Evolutionary conservation across 2,329 filamentous ascomycete genomes (phyloP).

Genomic region (Chaetothyriales sp.): DNA sequence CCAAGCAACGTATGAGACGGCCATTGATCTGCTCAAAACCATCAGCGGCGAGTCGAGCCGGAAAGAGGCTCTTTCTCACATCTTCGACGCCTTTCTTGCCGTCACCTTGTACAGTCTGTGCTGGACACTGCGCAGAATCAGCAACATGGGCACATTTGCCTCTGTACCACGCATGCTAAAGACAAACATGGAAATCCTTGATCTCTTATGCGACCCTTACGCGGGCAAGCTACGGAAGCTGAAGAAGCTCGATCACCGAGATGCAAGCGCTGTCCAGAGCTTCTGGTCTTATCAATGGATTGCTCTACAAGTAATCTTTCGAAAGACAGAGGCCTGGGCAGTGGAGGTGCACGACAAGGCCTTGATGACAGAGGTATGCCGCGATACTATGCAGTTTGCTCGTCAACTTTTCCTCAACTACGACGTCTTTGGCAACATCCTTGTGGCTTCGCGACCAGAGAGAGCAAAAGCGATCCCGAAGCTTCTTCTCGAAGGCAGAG

Average conservation of each 20-base stretch:
- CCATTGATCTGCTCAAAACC: conserved; percentile 67
- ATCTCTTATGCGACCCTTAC: conserved; percentile 49
- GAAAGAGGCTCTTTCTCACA: conserved; percentile 44
- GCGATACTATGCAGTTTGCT: conserved; percentile 88
- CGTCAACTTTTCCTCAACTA: conserved; percentile 74
- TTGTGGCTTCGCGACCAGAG: conserved; percentile 33
- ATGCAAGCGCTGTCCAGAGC: conserved; percentile 50
- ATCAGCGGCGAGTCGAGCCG: conserved; percentile 55
- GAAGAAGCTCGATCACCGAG: conserved; percentile 40
- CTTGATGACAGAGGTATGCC: conserved; percentile 80
- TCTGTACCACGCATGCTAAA: conserved; percentile 46
- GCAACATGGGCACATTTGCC: conserved; percentile 42
- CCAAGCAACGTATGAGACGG: conserved; percentile 60
- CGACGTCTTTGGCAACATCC: conserved; percentile 60
- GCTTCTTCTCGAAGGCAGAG: conserved; percentile 36
- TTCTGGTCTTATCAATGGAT: conserved; percentile 83
- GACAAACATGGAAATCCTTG: conserved; percentile 45
- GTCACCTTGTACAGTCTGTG: conserved; percentile 43
- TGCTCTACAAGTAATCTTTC: conserved; percentile 64
- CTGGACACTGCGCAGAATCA: conserved; percentile 41
- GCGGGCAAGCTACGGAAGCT: conserved; percentile 46
- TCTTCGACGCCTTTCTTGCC: conserved; percentile 42
- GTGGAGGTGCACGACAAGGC: conserved; percentile 50
- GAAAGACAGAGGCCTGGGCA: conserved; percentile 73
- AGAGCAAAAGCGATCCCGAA: conserved; percentile 31